Conservation (phyloP, 352 stramenopile genomes). For the Achlya hypogyna region DNA sequence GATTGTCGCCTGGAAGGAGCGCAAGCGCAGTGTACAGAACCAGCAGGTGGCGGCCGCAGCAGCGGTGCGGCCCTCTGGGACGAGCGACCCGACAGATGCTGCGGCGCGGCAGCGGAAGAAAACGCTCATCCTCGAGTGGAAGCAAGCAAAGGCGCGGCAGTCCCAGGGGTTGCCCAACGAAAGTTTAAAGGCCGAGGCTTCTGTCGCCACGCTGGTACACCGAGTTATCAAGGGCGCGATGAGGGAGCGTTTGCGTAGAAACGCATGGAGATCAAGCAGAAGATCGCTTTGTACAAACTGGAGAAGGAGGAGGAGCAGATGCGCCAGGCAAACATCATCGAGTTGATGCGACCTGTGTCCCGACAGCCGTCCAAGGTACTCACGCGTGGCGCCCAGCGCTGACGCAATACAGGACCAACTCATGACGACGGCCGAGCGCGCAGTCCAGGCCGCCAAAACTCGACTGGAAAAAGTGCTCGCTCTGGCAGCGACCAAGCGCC, state of each 20-base stretch:
- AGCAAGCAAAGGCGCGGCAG: constrained; percentile 26
- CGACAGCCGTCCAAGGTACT: constrained; percentile 10
- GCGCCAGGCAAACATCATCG: neutral
- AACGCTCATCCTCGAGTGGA: constrained; percentile 17
- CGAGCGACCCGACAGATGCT: neutral
- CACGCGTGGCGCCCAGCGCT: neutral
- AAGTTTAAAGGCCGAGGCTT: constrained; percentile 20
- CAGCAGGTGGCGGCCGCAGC: constrained; percentile 25
- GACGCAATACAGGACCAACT: constrained; percentile 6
- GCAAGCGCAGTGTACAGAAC: constrained; percentile 28
- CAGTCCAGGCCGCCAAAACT: neutral
- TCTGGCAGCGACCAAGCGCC: neutral
- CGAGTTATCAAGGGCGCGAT: neutral
- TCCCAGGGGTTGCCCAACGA: constrained; percentile 24
- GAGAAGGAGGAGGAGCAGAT: constrained; percentile 59
- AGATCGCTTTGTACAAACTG: constrained; percentile 61
- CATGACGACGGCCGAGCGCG: neutral
- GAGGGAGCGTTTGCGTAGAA: constrained; percentile 38
- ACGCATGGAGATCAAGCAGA: constrained; percentile 63
- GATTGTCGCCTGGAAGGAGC: constrained; percentile 44
- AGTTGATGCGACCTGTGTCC: neutral
- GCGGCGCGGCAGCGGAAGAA: neutral
- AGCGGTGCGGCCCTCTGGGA: constrained; percentile 31
- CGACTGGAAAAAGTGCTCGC: neutral
- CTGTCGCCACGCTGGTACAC: neutral